Conservation (phyloP, 2,329 filamentous ascomycete genomes). For the Elsinoe ampelina region DNA sequence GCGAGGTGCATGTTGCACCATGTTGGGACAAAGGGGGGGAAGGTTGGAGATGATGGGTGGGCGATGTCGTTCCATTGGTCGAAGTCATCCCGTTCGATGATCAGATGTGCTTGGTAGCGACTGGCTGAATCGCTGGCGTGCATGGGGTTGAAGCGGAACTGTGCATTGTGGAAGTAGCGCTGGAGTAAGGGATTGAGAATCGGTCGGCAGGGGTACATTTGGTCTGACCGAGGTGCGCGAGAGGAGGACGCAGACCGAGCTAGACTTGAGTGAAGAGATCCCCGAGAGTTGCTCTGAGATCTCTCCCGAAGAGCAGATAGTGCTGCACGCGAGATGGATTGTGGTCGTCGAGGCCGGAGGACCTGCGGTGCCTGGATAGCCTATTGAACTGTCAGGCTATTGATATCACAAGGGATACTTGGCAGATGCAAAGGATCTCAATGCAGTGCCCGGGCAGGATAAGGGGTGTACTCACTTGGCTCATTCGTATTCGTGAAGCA, state of each 20-base stretch:
- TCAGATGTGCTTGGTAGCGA: conserved; percentile 6
- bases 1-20: conserved; percentile 15
- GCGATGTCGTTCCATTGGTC: neutral
- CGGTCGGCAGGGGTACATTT: conserved; percentile 5
- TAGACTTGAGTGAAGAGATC: neutral
- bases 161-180: conserved; percentile 7
- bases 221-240: neutral
- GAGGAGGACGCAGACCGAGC: neutral
- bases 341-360: neutral
- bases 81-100: conserved; percentile 5
- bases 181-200: conserved; percentile 6
- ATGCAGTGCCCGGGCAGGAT: too few relatives aligned
- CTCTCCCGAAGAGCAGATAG: neutral
- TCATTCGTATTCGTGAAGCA: neutral
- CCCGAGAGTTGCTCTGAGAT: neutral
- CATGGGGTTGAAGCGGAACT: conserved; percentile 7
- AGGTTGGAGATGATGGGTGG: neutral
- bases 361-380: neutral
- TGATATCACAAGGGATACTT: too few relatives aligned
- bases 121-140: conserved; percentile 1
- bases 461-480: too few relatives aligned
- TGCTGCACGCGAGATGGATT: neutral
- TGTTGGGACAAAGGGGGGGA: conserved; percentile 23
- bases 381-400: neutral
- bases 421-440: too few relatives aligned